Base-by-base conservation (phyloP, 176 grass and related monocot species). In the Thalia dealbata region DNA sequence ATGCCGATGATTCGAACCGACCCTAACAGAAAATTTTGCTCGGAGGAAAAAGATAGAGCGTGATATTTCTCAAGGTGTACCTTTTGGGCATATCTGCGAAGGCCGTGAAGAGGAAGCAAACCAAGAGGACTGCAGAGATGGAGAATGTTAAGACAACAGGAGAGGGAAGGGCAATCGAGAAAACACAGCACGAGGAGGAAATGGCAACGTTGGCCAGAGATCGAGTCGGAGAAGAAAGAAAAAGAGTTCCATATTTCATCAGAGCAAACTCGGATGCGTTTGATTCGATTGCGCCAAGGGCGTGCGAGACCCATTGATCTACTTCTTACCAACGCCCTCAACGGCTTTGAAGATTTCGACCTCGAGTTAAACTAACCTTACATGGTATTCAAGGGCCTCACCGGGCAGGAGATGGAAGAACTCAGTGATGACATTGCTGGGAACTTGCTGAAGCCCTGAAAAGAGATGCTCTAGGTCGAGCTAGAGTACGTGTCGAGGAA, bases 161-260 rank as follows among this genome's bases (percentile, higher is more conserved):
- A 72, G 93, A 97, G 76, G 89, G 92, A 78, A 88, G 93, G 70
- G 93, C 89, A 71, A 88, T 97, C 72, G 93, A 97, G 79, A 97
- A 92, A 76, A 87, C 95, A 71, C 95, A 88, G 26, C 95, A 92
- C 74, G 95, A 97, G 76, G 95, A 97, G 67, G 95, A 97, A 83
- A 86, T 96, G 92, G 92, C 76, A 75, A 69, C 93, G 70, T 54
- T 97, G 79, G 90, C 90, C 30, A 93, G 95, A 77, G 95, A 93
- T 78, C 84, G 95, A 81, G 90, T 99, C 87, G 95, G 95, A 99
- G 68, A 99, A 99, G 90, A 99, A 99, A 85, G 95, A 99, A 69
- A 90, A 99, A 93, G 95, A 93, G 95, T 99, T 93, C 77, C 95
- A 93, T 69, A n/a, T 99, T 99, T 72, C 84, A 99, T 82, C 95